Evolutionary conservation across 768 basidiomycete genomes (phyloP).

Genomic region (Tricholoma sp.): DNA sequence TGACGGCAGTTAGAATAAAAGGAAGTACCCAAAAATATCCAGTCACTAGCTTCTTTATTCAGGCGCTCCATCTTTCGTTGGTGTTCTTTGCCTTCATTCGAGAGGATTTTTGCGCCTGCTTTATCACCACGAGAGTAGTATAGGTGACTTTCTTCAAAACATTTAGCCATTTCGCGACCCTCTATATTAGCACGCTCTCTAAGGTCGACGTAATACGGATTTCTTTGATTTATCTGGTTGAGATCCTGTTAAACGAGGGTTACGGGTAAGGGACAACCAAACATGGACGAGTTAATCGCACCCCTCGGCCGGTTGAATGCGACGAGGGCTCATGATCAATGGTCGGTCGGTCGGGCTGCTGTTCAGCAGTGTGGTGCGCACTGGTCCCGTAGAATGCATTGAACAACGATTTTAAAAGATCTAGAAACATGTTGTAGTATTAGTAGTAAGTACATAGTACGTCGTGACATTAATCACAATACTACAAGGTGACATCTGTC

Average conservation of each 20-base stretch:
- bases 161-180: slow-evolving; percentile 72
- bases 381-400: slow-evolving; percentile 21
- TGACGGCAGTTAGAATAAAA: not conserved
- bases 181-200: slow-evolving; percentile 74
- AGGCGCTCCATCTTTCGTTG: slow-evolving; percentile 71
- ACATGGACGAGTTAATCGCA: not conserved
- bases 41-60: slow-evolving; percentile 79
- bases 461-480: not conserved
- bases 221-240: slow-evolving; percentile 61
- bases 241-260: slow-evolving; percentile 32
- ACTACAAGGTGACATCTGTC: not conserved
- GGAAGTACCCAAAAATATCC: slow-evolving; percentile 75
- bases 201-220: slow-evolving; percentile 64
- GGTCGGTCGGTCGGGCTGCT: not conserved
- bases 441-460: slow-evolving; percentile 2
- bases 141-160: slow-evolving; percentile 67
- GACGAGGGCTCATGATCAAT: not conserved
- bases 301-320: slow-evolving; percentile 2
- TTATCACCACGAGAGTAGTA: slow-evolving; percentile 74
- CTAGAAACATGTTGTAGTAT: slow-evolving; percentile 17
- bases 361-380: not conserved
- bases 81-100: slow-evolving; percentile 75
- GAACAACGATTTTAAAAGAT: slow-evolving; percentile 26
- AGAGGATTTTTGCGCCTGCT: slow-evolving; percentile 76
- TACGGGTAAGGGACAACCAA: not conserved